Evolutionary conservation across 169 alveolate genomes (phyloP).

Genomic region (Plasmodium fragile): DNA sequence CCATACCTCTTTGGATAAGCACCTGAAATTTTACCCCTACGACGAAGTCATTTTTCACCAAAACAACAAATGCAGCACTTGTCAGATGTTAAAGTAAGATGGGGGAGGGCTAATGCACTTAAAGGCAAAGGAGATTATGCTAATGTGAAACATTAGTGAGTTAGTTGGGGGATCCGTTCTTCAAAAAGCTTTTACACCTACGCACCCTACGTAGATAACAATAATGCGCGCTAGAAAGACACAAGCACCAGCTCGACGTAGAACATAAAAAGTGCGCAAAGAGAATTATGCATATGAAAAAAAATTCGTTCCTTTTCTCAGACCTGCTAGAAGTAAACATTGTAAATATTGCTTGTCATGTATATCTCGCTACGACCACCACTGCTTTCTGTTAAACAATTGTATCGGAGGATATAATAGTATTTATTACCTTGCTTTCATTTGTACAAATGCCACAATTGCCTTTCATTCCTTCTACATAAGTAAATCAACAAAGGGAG

Average conservation of each 20-base stretch:
- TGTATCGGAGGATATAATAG: constrained; percentile 62
- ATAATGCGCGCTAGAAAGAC: not conserved
- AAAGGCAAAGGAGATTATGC: not conserved
- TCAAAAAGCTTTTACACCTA: not conserved
- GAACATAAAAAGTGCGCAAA: not conserved
- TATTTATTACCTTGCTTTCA: constrained; percentile 22
- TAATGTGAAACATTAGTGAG: not conserved
- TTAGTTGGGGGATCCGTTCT: not conserved
- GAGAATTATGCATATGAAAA: not conserved
- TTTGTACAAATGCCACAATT: constrained; percentile 1
- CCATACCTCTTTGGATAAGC: constrained; percentile 11
- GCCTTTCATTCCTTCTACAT: constrained; percentile 32
- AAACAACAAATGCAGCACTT: constrained; percentile 33
- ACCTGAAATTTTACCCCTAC: constrained; percentile 37
- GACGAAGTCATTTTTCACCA: constrained; percentile 31
- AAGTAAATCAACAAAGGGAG: not conserved
- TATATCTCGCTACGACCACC: constrained; percentile 68
- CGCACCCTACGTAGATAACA: not conserved
- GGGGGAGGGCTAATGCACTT: not conserved
- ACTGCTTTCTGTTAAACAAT: constrained; percentile 55
- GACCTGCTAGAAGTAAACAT: constrained; percentile 68
- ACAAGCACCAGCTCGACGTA: not conserved
- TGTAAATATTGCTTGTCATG: constrained; percentile 59
- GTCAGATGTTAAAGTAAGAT: constrained; percentile 35
- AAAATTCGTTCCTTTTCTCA: not conserved